Conservation (phyloP, 306 rosid genomes). For the Casuarina glauca region DNA sequence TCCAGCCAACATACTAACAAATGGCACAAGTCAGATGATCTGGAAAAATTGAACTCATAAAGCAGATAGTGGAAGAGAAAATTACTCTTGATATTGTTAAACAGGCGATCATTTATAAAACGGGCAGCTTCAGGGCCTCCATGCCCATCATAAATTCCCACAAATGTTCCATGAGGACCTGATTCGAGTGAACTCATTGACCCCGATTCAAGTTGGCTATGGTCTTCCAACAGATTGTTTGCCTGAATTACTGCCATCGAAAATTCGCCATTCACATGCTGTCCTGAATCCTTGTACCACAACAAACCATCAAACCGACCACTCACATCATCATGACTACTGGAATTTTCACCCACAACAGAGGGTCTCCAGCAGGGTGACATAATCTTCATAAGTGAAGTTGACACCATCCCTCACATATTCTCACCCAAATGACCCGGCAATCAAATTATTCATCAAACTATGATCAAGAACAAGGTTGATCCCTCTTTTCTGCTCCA, state of each 20-base stretch:
- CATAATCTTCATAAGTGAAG: constrained; percentile 65
- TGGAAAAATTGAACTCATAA: neutral
- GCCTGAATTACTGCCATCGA: constrained; percentile 99
- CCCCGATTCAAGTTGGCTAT: constrained; percentile 92
- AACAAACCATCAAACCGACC: constrained; percentile 74
- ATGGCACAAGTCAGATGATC: neutral
- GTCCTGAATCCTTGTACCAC: constrained; percentile 86
- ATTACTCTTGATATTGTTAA: constrained; percentile 70
- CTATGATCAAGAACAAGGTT: constrained; percentile 33
- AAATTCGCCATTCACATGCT: constrained; percentile 74
- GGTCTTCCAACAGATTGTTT: constrained; percentile 87
- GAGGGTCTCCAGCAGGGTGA: constrained; percentile 77
- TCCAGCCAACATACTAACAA: neutral
- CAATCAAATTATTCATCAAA: constrained; percentile 50
- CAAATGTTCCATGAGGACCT: constrained; percentile 75
- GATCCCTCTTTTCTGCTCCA: constrained; percentile 37
- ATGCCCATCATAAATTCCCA: constrained; percentile 93
- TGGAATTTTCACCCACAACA: constrained; percentile 53
- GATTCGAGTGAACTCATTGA: constrained; percentile 55
- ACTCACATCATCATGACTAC: constrained; percentile 50
- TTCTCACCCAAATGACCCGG: constrained; percentile 67
- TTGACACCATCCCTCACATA: constrained; percentile 87
- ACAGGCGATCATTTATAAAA: constrained; percentile 66
- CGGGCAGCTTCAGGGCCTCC: constrained; percentile 94
- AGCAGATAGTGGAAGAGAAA: constrained; percentile 27